These are phyloP conservation scores for Volvariella volvacea DNA, from an alignment of 1,284 basidiomycete species.

Conservation along the genomic window DNA sequence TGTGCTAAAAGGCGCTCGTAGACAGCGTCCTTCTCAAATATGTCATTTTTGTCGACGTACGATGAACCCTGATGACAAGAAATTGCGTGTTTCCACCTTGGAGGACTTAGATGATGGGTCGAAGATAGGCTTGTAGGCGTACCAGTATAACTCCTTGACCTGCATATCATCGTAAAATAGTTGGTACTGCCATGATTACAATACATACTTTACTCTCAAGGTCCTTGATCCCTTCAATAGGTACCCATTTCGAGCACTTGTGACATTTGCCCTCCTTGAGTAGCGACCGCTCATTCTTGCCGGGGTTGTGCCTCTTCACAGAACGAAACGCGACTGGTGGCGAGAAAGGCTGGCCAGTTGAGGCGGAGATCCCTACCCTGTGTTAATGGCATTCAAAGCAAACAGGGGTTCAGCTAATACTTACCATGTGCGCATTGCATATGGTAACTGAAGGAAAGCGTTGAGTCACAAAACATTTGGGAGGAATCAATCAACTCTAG, in stretches of 20 bases:
- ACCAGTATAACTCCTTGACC: conserved; percentile 75
- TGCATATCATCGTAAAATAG: conserved; percentile 16
- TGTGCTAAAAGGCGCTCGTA: conserved; percentile 12
- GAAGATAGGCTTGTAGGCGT: conserved; percentile 13
- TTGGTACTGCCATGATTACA: not conserved
- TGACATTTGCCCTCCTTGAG: conserved; percentile 72
- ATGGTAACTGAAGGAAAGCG: conserved; percentile 49
- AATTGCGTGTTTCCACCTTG: conserved; percentile 78
- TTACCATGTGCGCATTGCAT: conserved; percentile 74
- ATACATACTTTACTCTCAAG: conserved; percentile 52
- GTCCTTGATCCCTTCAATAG: conserved; percentile 64
- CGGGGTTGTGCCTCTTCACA: conserved; percentile 33
- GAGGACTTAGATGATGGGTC: not conserved
- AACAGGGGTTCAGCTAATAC: not conserved
- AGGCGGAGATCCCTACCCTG: conserved; percentile 50
- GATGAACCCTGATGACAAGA: conserved; percentile 56
- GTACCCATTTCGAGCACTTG: conserved; percentile 65
- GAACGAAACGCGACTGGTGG: conserved; percentile 63
- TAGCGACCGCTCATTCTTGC: conserved; percentile 50
- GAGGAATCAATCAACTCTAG: conserved; percentile 3
- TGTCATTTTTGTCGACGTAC: conserved; percentile 47
- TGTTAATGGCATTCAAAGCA: not conserved
- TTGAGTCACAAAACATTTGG: conserved; percentile 5
- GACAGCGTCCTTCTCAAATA: conserved; percentile 36
- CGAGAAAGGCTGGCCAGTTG: conserved; percentile 62